These are phyloP conservation scores for Irpex lacteus DNA, from an alignment of 1,284 basidiomycete genomes.

Conservation along the genomic window DNA sequence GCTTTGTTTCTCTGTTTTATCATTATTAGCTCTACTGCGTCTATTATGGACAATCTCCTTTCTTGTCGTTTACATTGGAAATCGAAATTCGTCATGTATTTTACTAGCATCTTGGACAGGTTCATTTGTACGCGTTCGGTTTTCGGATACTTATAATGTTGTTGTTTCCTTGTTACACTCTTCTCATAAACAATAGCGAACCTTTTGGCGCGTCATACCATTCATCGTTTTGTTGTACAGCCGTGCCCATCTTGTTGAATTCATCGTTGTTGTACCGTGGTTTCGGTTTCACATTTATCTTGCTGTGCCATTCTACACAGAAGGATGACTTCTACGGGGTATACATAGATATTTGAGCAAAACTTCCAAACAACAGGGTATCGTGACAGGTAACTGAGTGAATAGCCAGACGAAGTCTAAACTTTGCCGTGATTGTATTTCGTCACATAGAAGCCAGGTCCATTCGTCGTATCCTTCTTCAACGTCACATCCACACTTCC, in stretches of 20 bases:
- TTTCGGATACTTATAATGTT: neutral
- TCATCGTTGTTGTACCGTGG: too few relatives aligned
- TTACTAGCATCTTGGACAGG: neutral
- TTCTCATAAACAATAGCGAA: too few relatives aligned
- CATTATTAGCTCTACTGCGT: slow-evolving; percentile 3
- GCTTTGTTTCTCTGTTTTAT: neutral
- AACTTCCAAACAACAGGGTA: too few relatives aligned
- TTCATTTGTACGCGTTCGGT: neutral
- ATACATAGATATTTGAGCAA: too few relatives aligned
- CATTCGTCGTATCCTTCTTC: slow-evolving; percentile 8
- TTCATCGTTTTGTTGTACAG: neutral
- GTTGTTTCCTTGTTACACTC: neutral
- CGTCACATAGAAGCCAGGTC: slow-evolving; percentile 41
- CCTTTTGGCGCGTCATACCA: neutral
- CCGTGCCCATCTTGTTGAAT: too few relatives aligned
- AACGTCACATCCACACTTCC: neutral
- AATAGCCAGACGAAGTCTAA: neutral
- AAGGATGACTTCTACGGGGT: too few relatives aligned
- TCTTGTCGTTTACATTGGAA: neutral
- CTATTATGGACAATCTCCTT: slow-evolving; percentile 2
- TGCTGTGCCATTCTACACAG: too few relatives aligned
- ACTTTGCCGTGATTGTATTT: slow-evolving; percentile 38
- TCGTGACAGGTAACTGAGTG: too few relatives aligned
- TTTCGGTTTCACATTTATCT: too few relatives aligned
- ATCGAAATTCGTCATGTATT: neutral